Evolutionary conservation across 108 stramenopile genomes (phyloP).

Genomic region (Nitzschia inconspicua): DNA sequence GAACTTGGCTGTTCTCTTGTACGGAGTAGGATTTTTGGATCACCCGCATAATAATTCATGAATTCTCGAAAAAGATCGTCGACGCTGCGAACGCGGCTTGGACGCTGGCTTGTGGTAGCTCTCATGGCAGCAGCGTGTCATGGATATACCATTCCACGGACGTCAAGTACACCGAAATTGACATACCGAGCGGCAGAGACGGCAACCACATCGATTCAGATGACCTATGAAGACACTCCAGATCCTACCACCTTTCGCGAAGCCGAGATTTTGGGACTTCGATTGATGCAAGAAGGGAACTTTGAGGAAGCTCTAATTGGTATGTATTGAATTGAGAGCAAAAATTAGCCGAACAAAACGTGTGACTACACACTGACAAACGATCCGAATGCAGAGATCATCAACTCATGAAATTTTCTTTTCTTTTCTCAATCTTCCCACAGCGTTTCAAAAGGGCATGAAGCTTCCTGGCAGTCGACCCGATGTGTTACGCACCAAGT

Average conservation of each 20-base stretch:
- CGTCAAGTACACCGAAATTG: neutral
- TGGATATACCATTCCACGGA: neutral
- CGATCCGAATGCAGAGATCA: neutral
- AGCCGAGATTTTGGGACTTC: constrained; percentile 71
- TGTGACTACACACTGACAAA: neutral
- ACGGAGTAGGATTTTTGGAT: too few relatives aligned
- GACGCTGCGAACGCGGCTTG: too few relatives aligned
- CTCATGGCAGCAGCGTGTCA: too few relatives aligned
- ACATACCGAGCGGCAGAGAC: constrained; percentile 5
- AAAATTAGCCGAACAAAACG: neutral
- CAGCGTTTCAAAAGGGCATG: constrained; percentile 76
- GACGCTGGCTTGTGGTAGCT: too few relatives aligned
- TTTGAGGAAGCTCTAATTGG: constrained; percentile 67
- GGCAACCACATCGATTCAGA: constrained; percentile 2
- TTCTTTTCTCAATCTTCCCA: constrained; percentile 2
- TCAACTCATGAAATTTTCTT: neutral
- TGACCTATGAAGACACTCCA: constrained; percentile 17
- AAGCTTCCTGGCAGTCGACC: constrained; percentile 66
- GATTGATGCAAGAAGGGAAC: constrained; percentile 78
- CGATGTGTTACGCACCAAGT: constrained; percentile 65
- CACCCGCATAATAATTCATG: too few relatives aligned
- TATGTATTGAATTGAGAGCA: constrained; percentile 27
- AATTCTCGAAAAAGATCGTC: too few relatives aligned
- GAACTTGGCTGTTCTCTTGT: too few relatives aligned
- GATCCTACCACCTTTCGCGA: constrained; percentile 70